These are phyloP conservation scores for Arabis hirsuta DNA, from an alignment of 345 rosid species.

Conservation along the genomic window DNA sequence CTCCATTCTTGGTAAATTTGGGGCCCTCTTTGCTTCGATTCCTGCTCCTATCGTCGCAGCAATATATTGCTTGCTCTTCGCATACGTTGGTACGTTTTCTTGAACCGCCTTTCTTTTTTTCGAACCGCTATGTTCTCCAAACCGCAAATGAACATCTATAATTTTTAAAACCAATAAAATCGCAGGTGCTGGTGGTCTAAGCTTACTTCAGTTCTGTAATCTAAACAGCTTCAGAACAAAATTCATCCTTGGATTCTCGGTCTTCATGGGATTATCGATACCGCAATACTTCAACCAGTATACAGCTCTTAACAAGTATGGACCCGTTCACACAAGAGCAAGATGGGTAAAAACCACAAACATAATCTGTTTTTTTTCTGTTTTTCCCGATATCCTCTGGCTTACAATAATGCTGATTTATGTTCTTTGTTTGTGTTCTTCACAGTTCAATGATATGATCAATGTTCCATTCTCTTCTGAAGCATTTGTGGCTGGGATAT, in stretches of 20 bases:
- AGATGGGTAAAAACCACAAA: constrained; percentile 59
- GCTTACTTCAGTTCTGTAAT: constrained; percentile 89
- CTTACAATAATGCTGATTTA: neutral
- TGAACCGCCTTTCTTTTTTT: neutral
- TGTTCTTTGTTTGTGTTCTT: constrained; percentile 18
- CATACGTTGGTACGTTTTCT: constrained; percentile 72
- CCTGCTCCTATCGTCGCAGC: constrained; percentile 83
- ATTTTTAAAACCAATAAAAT: neutral
- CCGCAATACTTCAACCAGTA: constrained; percentile 91
- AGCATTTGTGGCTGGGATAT: constrained; percentile 77
- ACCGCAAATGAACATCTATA: neutral
- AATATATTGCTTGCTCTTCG: constrained; percentile 73
- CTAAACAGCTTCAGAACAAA: constrained; percentile 82
- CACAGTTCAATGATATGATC: constrained; percentile 96
- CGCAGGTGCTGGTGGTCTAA: constrained; percentile 75
- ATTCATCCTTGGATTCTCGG: constrained; percentile 78
- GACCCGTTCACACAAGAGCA: constrained; percentile 66
- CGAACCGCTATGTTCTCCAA: neutral
- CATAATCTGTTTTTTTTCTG: neutral
- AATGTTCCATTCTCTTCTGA: constrained; percentile 92
- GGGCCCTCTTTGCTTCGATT: constrained; percentile 88
- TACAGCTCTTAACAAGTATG: constrained; percentile 54
- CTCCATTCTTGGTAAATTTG: constrained; percentile 91
- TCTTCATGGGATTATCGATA: constrained; percentile 83
- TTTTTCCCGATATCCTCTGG: neutral